phyloP scores from a whole-genome alignment of 352 stramenopile genomes.

The Phytophthora constricta region DNA sequence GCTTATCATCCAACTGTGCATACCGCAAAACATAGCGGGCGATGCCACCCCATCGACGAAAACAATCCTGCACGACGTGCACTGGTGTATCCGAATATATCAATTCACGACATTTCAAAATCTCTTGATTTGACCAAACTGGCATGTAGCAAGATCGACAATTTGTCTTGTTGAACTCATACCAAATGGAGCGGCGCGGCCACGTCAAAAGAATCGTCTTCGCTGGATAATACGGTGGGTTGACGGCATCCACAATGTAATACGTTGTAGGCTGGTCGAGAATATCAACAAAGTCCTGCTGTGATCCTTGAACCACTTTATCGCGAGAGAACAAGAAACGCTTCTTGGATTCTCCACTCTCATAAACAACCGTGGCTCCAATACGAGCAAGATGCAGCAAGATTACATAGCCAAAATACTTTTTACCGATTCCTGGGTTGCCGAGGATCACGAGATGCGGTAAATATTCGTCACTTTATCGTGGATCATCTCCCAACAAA shows the following conservation, averaged over 20 bases:
- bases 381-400: constrained; percentile 32
- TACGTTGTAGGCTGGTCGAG: constrained; percentile 30
- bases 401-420: constrained; percentile 35
- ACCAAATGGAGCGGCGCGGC: constrained; percentile 26
- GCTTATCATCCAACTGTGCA: neutral
- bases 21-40: constrained; percentile 27
- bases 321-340: constrained; percentile 12
- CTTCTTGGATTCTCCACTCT: constrained; percentile 15
- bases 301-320: constrained; percentile 28
- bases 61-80: constrained; percentile 26
- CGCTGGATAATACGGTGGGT: constrained; percentile 23
- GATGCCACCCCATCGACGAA: constrained; percentile 41
- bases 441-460: constrained; percentile 44
- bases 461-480: constrained; percentile 21
- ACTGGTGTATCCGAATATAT: constrained; percentile 16
- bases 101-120: constrained; percentile 16
- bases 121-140: constrained; percentile 33
- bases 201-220: constrained; percentile 41
- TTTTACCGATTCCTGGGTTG: constrained; percentile 40
- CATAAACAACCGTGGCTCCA: constrained; percentile 36
- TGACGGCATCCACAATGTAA: constrained; percentile 41
- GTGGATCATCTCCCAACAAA: constrained; percentile 19
- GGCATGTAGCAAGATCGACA: constrained; percentile 28
- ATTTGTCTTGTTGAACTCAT: constrained; percentile 38
- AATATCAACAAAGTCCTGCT: constrained; percentile 34